These are phyloP conservation scores for Colletotrichum horii DNA, from an alignment of 2,329 filamentous ascomycete genomes.

Conservation along the genomic window DNA sequence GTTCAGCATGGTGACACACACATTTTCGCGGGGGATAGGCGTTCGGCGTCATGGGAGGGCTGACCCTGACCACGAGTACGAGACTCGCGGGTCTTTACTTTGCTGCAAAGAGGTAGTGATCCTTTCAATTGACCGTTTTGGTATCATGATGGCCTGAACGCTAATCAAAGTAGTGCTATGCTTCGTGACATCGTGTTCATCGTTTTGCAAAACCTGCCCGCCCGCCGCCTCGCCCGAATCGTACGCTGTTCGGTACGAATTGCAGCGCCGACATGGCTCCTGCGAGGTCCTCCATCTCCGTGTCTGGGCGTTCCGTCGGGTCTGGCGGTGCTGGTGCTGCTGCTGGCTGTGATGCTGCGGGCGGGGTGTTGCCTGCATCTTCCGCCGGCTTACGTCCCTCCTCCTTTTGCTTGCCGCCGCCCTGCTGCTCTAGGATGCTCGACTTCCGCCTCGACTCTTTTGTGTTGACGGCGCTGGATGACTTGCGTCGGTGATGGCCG, in stretches of 20 bases:
- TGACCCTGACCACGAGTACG: neutral
- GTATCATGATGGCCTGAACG: slow-evolving; percentile 31
- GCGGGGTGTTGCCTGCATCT: neutral
- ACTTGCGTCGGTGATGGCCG: slow-evolving; percentile 52
- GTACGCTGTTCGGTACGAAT: slow-evolving; percentile 72
- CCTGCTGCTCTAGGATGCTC: slow-evolving; percentile 33
- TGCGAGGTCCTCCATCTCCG: slow-evolving; percentile 67
- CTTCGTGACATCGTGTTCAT: slow-evolving; percentile 32
- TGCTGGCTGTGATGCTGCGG: neutral
- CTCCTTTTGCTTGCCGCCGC: neutral
- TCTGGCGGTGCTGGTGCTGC: neutral
- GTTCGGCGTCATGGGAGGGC: slow-evolving; percentile 12
- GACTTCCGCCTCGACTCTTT: slow-evolving; percentile 37
- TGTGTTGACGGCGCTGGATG: slow-evolving; percentile 40
- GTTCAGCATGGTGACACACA: neutral
- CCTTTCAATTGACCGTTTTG: slow-evolving; percentile 35
- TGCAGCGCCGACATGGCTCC: slow-evolving; percentile 74
- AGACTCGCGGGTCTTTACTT: slow-evolving; percentile 10
- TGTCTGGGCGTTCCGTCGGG: slow-evolving; percentile 37
- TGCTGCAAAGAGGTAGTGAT: slow-evolving; percentile 39
- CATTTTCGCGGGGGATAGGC: neutral
- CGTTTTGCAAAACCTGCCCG: slow-evolving; percentile 58
- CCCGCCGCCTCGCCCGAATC: slow-evolving; percentile 65
- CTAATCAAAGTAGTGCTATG: slow-evolving; percentile 22
- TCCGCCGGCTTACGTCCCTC: neutral